These are phyloP conservation scores for Epichloe typhina DNA, from an alignment of 2,329 filamentous ascomycete species.

Conservation along the genomic window DNA sequence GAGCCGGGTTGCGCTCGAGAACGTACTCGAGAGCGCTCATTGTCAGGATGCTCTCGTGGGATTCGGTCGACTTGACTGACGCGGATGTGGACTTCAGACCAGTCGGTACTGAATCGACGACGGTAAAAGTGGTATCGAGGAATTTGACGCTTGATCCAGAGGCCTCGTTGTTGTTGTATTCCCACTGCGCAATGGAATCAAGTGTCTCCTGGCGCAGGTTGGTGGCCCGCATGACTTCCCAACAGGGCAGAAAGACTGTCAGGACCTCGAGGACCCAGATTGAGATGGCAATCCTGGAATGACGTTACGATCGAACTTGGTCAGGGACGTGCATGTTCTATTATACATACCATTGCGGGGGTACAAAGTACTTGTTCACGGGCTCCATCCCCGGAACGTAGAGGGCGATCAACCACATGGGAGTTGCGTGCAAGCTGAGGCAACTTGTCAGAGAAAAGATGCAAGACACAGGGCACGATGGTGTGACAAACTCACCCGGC, in stretches of 20 bases:
- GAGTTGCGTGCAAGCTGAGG: slow-evolving; percentile 43
- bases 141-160: slow-evolving; percentile 9
- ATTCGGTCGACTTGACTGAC: slow-evolving; percentile 12
- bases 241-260: slow-evolving; percentile 48
- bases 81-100: slow-evolving; percentile 21
- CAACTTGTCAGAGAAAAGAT: neutral
- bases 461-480: too few species aligned
- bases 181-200: slow-evolving; percentile 31
- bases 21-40: slow-evolving; percentile 51
- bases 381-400: slow-evolving; percentile 24
- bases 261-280: slow-evolving; percentile 48
- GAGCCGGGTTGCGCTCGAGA: slow-evolving; percentile 42
- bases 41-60: slow-evolving; percentile 34
- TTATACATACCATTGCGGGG: slow-evolving; percentile 42
- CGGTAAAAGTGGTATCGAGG: slow-evolving; percentile 10
- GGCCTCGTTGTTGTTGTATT: slow-evolving; percentile 20
- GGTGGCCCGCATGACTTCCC: slow-evolving; percentile 36
- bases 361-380: slow-evolving; percentile 36
- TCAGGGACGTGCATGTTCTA: slow-evolving; percentile 29
- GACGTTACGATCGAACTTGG: neutral
- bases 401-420: slow-evolving; percentile 48
- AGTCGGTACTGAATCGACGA: slow-evolving; percentile 15
- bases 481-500: slow-evolving; percentile 21
- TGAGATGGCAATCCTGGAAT: slow-evolving; percentile 31
- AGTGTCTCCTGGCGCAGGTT: slow-evolving; percentile 28